Evolutionary conservation across 2,329 filamentous ascomycete genomes (phyloP).

Genomic region (Ophiostoma sp.): DNA sequence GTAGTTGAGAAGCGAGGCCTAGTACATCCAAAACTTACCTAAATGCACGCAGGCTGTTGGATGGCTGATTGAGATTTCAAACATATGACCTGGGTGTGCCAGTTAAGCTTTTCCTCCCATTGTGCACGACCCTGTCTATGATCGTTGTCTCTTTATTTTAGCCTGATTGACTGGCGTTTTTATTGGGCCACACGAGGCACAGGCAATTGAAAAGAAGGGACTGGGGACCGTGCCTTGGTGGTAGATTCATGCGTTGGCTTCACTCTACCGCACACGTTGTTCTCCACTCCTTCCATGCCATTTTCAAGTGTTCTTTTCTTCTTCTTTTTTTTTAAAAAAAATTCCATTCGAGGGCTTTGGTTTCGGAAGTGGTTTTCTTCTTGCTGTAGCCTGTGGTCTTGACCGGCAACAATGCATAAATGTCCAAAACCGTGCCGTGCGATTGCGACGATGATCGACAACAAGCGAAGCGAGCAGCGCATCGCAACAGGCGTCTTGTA

Average conservation of each 20-base stretch:
- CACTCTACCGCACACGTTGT: not conserved
- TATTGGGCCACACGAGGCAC: not conserved
- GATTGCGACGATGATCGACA: slow-evolving; percentile 19
- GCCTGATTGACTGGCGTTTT: not conserved
- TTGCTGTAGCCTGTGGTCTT: not conserved
- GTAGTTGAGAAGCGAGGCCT: too few species aligned
- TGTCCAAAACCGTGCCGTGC: slow-evolving; percentile 1
- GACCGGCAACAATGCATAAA: slow-evolving; percentile 4
- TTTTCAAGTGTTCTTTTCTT: slow-evolving; percentile 16
- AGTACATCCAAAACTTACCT: too few species aligned
- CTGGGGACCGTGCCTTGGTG: not conserved
- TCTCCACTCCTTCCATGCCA: not conserved
- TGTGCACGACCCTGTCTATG: not conserved
- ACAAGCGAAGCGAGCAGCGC: not conserved
- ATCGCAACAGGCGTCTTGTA: not conserved
- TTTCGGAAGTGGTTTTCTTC: too few species aligned
- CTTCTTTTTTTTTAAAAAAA: too few species aligned
- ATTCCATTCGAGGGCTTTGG: too few species aligned
- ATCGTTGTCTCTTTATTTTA: not conserved
- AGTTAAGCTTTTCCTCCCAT: not conserved
- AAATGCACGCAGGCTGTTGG: too few species aligned
- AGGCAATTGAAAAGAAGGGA: not conserved
- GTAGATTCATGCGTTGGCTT: not conserved
- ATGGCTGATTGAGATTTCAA: too few species aligned
- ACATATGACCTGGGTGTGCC: too few species aligned